These are phyloP conservation scores for Cercophora samala DNA, from an alignment of 495 filamentous ascomycete genomes.

Conservation along the genomic window DNA sequence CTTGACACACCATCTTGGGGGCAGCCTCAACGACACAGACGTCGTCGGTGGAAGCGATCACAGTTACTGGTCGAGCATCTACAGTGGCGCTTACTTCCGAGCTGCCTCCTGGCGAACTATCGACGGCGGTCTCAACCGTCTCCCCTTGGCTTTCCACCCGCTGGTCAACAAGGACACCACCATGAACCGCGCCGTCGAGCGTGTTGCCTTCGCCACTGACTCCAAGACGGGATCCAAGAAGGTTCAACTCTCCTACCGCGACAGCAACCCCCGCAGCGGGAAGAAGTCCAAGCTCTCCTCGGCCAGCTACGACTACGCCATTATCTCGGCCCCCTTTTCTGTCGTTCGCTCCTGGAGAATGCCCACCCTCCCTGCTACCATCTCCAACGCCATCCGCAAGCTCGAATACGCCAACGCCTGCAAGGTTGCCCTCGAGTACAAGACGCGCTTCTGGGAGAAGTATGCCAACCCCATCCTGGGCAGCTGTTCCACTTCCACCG, in stretches of 20 bases:
- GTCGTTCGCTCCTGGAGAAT: constrained; percentile 54
- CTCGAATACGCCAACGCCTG: constrained; percentile 58
- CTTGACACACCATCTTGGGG: constrained; percentile 55
- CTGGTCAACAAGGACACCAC: constrained; percentile 53
- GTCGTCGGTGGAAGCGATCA: constrained; percentile 30
- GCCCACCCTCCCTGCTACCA: constrained; percentile 38
- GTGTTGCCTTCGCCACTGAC: constrained; percentile 39
- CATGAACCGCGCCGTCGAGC: constrained; percentile 52
- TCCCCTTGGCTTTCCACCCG: constrained; percentile 61
- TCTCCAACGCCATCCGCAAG: constrained; percentile 58
- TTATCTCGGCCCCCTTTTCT: constrained; percentile 61
- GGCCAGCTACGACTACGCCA: constrained; percentile 60
- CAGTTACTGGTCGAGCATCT: constrained; percentile 40
- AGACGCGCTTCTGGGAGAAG: constrained; percentile 67
- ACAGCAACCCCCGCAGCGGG: constrained; percentile 31
- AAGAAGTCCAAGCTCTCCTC: constrained; percentile 41
- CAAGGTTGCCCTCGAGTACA: constrained; percentile 64
- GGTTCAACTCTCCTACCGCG: constrained; percentile 48
- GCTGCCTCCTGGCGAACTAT: constrained; percentile 62
- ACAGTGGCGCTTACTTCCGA: constrained; percentile 57
- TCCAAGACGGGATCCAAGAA: constrained; percentile 31
- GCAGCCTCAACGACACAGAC: constrained; percentile 55
- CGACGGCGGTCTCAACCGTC: constrained; percentile 56
- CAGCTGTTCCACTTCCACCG: constrained; percentile 52
- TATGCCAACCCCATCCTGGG: constrained; percentile 58